Conservation (phyloP, 108 stramenopile genomes). For the Stephanodiscus minutulus region DNA sequence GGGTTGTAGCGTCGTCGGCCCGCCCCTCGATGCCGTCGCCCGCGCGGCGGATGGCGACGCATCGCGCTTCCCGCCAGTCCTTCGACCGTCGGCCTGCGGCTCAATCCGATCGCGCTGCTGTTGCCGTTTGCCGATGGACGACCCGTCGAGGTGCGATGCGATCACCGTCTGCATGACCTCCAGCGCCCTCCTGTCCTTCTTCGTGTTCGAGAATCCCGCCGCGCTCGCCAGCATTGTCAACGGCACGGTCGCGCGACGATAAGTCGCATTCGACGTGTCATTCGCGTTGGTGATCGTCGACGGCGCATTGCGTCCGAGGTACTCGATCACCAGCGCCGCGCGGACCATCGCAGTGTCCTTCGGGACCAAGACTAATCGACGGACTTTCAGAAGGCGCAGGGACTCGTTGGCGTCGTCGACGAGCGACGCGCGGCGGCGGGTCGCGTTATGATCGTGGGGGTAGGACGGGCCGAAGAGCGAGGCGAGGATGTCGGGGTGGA, state of each 20-base stretch:
- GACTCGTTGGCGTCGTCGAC: constrained; percentile 21
- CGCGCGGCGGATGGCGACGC: neutral
- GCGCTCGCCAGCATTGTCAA: neutral
- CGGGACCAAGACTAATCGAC: neutral
- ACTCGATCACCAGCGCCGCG: constrained; percentile 34
- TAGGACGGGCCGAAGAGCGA: constrained; percentile 26
- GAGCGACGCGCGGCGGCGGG: constrained; percentile 15
- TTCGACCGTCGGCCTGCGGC: neutral
- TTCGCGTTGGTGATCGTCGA: neutral
- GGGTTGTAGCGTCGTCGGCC: neutral
- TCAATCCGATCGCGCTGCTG: too few relatives aligned
- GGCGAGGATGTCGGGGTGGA: constrained; percentile 10
- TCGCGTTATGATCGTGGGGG: constrained; percentile 1
- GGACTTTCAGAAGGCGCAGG: constrained; percentile 21
- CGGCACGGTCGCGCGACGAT: constrained; percentile 27
- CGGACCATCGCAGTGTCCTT: constrained; percentile 15
- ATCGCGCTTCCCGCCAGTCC: constrained; percentile 6
- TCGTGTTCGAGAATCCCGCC: neutral
- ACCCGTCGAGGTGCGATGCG: constrained; percentile 15
- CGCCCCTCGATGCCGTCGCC: neutral
- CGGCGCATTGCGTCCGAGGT: constrained; percentile 25
- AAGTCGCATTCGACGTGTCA: neutral
- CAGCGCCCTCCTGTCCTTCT: constrained; percentile 22
- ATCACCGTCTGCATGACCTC: constrained; percentile 36
- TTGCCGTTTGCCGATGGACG: constrained; percentile 2